phyloP scores from a whole-genome alignment of 2,329 filamentous ascomycete species.

The Phyllosticta capitalensis region DNA sequence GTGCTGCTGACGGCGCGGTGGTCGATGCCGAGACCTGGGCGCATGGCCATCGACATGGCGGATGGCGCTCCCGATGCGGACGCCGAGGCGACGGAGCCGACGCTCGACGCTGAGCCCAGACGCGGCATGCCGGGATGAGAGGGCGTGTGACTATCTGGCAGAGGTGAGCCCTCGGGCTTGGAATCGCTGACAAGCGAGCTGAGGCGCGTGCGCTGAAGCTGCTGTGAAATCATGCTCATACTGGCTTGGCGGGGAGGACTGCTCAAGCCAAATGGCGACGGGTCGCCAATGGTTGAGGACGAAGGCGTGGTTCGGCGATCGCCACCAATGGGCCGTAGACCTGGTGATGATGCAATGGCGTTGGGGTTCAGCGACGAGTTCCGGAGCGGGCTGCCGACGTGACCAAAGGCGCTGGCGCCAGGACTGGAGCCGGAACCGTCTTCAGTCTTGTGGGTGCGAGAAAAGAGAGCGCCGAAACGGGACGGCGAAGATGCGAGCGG shows the following conservation, averaged over 20 bases:
- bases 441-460: conserved; percentile 36
- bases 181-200: conserved; percentile 19
- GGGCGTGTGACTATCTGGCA: background rate
- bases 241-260: conserved; percentile 48
- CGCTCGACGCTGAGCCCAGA: conserved; percentile 25
- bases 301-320: conserved; percentile 27
- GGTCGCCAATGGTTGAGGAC: conserved; percentile 32
- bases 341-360: conserved; percentile 33
- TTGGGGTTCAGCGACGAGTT: conserved; percentile 47
- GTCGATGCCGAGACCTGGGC: conserved; percentile 22
- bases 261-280: conserved; percentile 40
- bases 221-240: conserved; percentile 54
- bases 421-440: conserved; percentile 30
- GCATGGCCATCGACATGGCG: background rate
- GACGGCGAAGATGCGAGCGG: conserved; percentile 52
- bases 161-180: conserved; percentile 15
- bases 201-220: conserved; percentile 38
- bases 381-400: conserved; percentile 57
- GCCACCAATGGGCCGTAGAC: conserved; percentile 39
- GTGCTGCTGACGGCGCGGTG: conserved; percentile 27
- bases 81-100: conserved; percentile 16
- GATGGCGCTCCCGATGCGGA: background rate
- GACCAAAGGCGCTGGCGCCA: conserved; percentile 43
- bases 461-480: conserved; percentile 51
- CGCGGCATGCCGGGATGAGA: conserved; percentile 51